phyloP scores from a whole-genome alignment of 345 rosid species.

The Fremontodendron californicum region DNA sequence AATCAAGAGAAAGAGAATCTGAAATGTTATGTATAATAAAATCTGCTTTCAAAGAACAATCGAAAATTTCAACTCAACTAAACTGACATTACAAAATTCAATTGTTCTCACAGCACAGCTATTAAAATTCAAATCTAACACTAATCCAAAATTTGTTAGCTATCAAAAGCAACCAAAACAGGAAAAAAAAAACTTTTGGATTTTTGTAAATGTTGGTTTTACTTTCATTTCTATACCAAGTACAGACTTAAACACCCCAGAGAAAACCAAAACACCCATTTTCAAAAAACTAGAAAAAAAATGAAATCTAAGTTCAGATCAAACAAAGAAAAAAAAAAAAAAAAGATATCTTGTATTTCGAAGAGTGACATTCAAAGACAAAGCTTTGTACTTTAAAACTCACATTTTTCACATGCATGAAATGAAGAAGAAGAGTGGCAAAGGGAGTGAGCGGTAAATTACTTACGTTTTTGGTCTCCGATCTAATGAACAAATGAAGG shows the following conservation, averaged over 20 bases:
- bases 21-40: background rate
- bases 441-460: constrained; percentile 7
- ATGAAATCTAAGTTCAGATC: background rate
- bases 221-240: too few relatives aligned
- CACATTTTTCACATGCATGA: background rate
- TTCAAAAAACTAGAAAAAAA: background rate
- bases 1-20: constrained; percentile 4
- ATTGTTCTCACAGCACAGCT: background rate
- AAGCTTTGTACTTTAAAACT: constrained; percentile 4
- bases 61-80: background rate
- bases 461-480: constrained; percentile 51
- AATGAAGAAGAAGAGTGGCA: constrained; percentile 11
- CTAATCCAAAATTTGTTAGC: background rate
- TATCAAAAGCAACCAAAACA: background rate
- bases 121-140: constrained; percentile 11
- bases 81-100: background rate
- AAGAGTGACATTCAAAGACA: background rate
- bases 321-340: background rate
- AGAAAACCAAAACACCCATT: background rate
- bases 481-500: constrained; percentile 27
- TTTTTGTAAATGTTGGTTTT: background rate
- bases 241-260: background rate
- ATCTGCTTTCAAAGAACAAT: background rate
- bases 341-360: background rate
- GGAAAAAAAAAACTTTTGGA: background rate